Conservation (phyloP, 768 basidiomycete genomes). For the Tylopilus balloui region DNA sequence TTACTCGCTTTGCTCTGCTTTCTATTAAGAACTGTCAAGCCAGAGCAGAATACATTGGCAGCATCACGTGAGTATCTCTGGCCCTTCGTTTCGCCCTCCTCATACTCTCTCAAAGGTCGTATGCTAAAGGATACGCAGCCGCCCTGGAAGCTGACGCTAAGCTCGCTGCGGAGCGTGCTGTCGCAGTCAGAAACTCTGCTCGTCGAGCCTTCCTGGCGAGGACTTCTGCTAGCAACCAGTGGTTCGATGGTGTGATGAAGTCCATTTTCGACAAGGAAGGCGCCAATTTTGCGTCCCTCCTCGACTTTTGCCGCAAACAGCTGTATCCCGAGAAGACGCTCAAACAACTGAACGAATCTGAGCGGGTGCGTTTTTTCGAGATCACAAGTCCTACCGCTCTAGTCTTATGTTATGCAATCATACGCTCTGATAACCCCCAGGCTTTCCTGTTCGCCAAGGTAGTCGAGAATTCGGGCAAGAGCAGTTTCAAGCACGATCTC, state of each 20-base stretch:
- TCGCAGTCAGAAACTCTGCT: not conserved
- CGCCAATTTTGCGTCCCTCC: not conserved
- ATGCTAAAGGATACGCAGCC: not conserved
- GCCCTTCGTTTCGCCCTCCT: not conserved
- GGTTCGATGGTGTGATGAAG: not conserved
- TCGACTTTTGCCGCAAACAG: conserved; percentile 1
- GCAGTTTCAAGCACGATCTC: not conserved
- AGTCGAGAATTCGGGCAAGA: not conserved
- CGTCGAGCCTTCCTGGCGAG: not conserved
- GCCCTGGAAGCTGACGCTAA: not conserved
- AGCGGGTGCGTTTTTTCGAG: not conserved
- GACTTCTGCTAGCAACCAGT: not conserved
- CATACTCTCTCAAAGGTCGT: not conserved
- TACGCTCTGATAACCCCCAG: not conserved
- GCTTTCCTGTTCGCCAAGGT: not conserved
- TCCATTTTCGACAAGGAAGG: not conserved
- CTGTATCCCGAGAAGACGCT: not conserved
- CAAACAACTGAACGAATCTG: not conserved
- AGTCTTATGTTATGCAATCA: not conserved
- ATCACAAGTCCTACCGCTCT: not conserved
- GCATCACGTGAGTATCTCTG: not conserved
- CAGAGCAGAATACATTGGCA: not conserved
- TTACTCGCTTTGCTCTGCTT: not conserved
- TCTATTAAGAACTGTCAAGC: not conserved
- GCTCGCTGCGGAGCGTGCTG: not conserved